Base-by-base conservation (phyloP, 148 eudicot genomes). In the Camellia granthamiana region DNA sequence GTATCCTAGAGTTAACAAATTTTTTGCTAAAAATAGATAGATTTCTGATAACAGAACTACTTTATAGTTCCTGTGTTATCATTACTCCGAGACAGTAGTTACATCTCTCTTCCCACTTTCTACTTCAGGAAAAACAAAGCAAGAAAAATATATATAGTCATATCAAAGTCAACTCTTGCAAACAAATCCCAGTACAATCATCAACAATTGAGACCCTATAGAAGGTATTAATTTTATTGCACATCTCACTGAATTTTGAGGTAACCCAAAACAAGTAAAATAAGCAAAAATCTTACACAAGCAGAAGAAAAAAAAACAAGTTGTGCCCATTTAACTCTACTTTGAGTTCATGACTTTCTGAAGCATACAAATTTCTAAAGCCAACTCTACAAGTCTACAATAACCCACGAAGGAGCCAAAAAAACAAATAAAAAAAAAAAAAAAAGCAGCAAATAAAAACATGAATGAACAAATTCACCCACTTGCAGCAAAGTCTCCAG, bases 401-500 rank as follows among this genome's bases (percentile, higher is more conserved):
- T 66, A 80, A 76, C 65, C 56, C 73, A 79, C 59, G 10, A 23
- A 75, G 47, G 61, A 12, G 54, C 38, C 0, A 30, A 30, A 75
- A 56, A 60, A 51, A 61, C 4, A n/a, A n/a, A n/a, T n/a, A 23
- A 23, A 23, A 23, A 23, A 23, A 23, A 23, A 23, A 23, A 38
- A 14, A 60, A 79, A 58, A 71, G 47, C 74, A 79, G 65, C 84
- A 81, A 73, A 14, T 69, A 69, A 69, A 69, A 80, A 72, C 83
- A 77, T 51, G 65, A 80, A 83, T 68, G 63, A 80, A 86, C 38
- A 69, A 83, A 83, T 80, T 46, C 81, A 60, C 82, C 83, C 2
- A 49, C 68, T 68, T 78, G 56, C 73, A 13, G 64, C 74, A 56
- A 64, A 79, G 75, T 72, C 64, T 61, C 44, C 58, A 70, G 60